Conservation (phyloP, 2,329 filamentous ascomycete species). For the Paramyrothecium sp. region DNA sequence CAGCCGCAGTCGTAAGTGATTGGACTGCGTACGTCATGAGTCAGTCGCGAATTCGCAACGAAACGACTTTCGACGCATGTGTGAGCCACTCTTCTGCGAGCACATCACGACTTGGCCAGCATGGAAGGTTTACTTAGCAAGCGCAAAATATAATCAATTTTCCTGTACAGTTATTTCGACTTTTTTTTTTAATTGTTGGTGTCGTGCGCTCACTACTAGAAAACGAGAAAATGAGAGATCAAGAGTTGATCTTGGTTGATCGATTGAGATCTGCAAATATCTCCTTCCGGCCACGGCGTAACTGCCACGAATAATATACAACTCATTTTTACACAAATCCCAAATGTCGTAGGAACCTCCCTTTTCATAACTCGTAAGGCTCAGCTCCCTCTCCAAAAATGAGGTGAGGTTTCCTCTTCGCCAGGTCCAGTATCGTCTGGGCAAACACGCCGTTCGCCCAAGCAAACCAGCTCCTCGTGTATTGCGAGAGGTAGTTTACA, state of each 20-base stretch:
- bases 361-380: conserved; percentile 45
- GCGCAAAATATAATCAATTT: not conserved
- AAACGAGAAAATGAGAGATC: too few species aligned
- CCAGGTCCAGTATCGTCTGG: conserved; percentile 85
- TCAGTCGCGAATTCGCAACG: too few species aligned
- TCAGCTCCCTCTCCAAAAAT: conserved; percentile 68
- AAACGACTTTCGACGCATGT: too few species aligned
- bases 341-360: not conserved
- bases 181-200: too few species aligned
- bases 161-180: too few species aligned
- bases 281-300: not conserved
- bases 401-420: conserved; percentile 82
- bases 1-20: too few species aligned
- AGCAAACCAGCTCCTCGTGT: conserved; percentile 92
- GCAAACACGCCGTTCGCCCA: conserved; percentile 98
- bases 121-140: not conserved
- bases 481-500: conserved; percentile 64
- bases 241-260: too few species aligned
- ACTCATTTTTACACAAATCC: not conserved
- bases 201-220: too few species aligned
- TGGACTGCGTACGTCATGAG: too few species aligned
- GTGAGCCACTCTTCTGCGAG: too few species aligned
- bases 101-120: too few species aligned
- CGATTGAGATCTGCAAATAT: not conserved
- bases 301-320: not conserved